Evolutionary conservation across 1,139 yeast species (phyloP), one percentile per base, ranked within the genome.

Genomic region (Pichia sp.): DNA sequence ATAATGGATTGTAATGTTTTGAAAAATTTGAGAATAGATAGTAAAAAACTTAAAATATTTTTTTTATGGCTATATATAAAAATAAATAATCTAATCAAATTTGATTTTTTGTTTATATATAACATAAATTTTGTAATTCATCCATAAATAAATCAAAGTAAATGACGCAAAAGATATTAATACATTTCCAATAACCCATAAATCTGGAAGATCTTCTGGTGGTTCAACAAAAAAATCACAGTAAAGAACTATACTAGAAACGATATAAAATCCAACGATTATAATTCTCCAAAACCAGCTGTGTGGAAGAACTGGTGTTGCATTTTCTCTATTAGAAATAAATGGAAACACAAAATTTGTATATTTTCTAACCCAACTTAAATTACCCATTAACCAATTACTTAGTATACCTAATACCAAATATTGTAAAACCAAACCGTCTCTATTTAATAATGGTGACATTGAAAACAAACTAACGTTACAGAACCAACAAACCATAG

Each of bases 401-500:
- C 88, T 83, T 57, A 88, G 63, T 5, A 80, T 64, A 26, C 78
- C 69, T 49, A 81, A 67, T 6, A 80, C 81, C 45, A 73, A 66
- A 64, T 86, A 90, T 65, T 92, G 98, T 50, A 90, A 69, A 0
- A 66, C 66, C 39, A 92, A 72, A 1, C 79, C 82, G 59, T 94
- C 98, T 55, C 81, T 81, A 56, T 81, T 79, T 56, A 94, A 71
- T 48, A 94, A 69, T 1, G 99, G 98, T 78, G 86, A 89, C 70
- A 94, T 69, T 46, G 96, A 86, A 66, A 89, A 92, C 34, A 83
- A 69, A 0, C 94, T 88, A 11, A 88, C 76, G 61, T 90, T 92
- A 61, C 83, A 83, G 53, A 90, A 79, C 97, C 97, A 90, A 52
- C 83, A 81, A 4, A 86, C 79, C 67, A 88, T 78, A 3, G 94